phyloP scores from a whole-genome alignment of 1,284 basidiomycete genomes.

The Trametes hirsuta region DNA sequence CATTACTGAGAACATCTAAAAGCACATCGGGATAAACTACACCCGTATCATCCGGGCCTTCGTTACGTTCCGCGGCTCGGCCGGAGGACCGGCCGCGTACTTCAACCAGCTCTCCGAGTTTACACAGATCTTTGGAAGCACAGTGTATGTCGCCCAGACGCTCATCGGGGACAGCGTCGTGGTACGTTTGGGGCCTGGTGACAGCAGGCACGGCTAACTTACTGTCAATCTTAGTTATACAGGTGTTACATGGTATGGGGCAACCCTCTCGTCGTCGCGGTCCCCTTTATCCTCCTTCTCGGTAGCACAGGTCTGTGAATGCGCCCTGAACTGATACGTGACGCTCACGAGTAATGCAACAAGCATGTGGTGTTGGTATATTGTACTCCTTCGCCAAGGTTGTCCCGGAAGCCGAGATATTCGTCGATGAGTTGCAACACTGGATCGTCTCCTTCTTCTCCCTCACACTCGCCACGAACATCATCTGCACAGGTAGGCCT shows the following conservation, averaged over 20 bases:
- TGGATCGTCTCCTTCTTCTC: conserved; percentile 43
- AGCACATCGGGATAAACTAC: conserved; percentile 30
- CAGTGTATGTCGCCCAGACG: conserved; percentile 30
- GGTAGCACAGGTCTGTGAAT: conserved; percentile 8
- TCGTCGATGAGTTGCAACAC: conserved; percentile 30
- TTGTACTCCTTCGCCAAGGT: conserved; percentile 20
- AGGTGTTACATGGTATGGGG: conserved; percentile 16
- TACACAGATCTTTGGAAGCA: conserved; percentile 31
- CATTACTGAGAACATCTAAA: background rate
- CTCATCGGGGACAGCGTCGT: conserved; percentile 13
- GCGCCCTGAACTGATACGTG: background rate
- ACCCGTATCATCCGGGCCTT: conserved; percentile 29
- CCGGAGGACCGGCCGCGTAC: conserved; percentile 29
- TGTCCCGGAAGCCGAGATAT: conserved; percentile 26
- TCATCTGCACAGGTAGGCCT: conserved; percentile 37
- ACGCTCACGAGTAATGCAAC: background rate
- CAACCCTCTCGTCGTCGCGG: background rate
- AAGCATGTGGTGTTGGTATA: conserved; percentile 19
- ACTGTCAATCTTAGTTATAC: conserved; percentile 1
- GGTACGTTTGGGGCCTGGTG: background rate
- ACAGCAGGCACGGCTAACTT: too few species aligned
- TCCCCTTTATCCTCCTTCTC: conserved; percentile 11
- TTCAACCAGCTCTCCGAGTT: conserved; percentile 26
- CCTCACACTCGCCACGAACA: conserved; percentile 40
- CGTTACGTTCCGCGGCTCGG: conserved; percentile 21